These are phyloP conservation scores for Sugiyamaella marilandica DNA, from an alignment of 805 yeast genomes.

Conservation along the genomic window DNA sequence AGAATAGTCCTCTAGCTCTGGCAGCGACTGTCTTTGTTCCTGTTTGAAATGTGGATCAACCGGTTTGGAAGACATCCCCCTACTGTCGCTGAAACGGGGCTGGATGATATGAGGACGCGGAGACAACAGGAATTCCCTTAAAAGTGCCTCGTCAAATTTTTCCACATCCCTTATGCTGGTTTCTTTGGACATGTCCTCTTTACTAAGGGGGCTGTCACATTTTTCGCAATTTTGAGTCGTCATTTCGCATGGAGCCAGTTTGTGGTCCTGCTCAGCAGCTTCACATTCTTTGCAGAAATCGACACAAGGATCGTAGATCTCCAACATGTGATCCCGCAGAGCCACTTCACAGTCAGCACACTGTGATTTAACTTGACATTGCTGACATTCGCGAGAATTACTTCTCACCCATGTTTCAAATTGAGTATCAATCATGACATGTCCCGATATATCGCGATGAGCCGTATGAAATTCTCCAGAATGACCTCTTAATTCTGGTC, in stretches of 20 bases:
- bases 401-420: not conserved
- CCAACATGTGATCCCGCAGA: slow-evolving; percentile 8
- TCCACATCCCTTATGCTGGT: not conserved
- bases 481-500: no score
- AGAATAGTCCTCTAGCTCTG: not conserved
- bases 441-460: not conserved
- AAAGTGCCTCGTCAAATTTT: not conserved
- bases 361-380: not conserved
- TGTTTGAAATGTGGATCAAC: not conserved
- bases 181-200: not conserved
- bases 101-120: not conserved
- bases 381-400: not conserved
- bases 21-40: not conserved
- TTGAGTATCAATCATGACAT: not conserved
- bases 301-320: slow-evolving; percentile 9
- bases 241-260: not conserved
- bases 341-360: slow-evolving; percentile 12
- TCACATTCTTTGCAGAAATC: slow-evolving; percentile 10
- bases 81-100: slow-evolving; percentile 8
- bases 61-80: not conserved
- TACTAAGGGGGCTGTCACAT: not conserved
- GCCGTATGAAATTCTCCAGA: no score
- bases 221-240: not conserved
- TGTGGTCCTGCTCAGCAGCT: slow-evolving; percentile 11
- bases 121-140: not conserved